These are phyloP conservation scores for Candida boleticola DNA, from an alignment of 805 yeast genomes.

Conservation along the genomic window DNA sequence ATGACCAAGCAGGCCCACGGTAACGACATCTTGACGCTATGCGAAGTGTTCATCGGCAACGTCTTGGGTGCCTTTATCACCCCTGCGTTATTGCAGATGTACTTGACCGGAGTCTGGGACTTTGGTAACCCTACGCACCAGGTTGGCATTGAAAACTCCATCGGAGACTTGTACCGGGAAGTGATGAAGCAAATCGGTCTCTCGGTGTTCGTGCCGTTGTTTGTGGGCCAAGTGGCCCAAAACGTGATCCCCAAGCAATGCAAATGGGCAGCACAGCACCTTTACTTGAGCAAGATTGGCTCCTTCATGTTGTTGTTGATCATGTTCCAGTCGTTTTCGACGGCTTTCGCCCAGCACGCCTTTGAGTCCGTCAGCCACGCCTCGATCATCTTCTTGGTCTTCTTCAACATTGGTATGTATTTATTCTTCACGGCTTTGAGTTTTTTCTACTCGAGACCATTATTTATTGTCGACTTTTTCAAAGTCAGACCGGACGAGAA, in stretches of 20 bases:
- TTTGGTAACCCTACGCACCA: slow-evolving; percentile 72
- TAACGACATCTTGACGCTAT: slow-evolving; percentile 70
- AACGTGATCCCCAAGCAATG: slow-evolving; percentile 65
- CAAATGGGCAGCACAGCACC: slow-evolving; percentile 56
- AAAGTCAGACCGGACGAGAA: slow-evolving; percentile 46
- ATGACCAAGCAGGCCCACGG: slow-evolving; percentile 89
- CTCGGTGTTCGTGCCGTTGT: slow-evolving; percentile 78
- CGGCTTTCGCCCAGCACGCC: slow-evolving; percentile 82
- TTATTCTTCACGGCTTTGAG: slow-evolving; percentile 70
- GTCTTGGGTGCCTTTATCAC: slow-evolving; percentile 83
- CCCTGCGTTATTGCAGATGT: slow-evolving; percentile 81
- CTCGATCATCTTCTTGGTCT: slow-evolving; percentile 72
- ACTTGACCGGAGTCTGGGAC: slow-evolving; percentile 53
- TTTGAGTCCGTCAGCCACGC: slow-evolving; percentile 67
- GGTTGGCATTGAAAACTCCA: slow-evolving; percentile 40
- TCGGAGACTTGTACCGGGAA: slow-evolving; percentile 58
- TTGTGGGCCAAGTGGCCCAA: slow-evolving; percentile 85
- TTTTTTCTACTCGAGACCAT: slow-evolving; percentile 59
- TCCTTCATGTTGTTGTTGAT: slow-evolving; percentile 75
- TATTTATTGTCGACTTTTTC: slow-evolving; percentile 44
- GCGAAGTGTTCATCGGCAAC: slow-evolving; percentile 86
- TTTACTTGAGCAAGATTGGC: slow-evolving; percentile 69
- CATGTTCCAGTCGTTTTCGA: slow-evolving; percentile 78
- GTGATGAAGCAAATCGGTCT: slow-evolving; percentile 89
- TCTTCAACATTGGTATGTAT: slow-evolving; percentile 80